phyloP scores from a whole-genome alignment of 257 asterid genomes.

The Salvia splendens region DNA sequence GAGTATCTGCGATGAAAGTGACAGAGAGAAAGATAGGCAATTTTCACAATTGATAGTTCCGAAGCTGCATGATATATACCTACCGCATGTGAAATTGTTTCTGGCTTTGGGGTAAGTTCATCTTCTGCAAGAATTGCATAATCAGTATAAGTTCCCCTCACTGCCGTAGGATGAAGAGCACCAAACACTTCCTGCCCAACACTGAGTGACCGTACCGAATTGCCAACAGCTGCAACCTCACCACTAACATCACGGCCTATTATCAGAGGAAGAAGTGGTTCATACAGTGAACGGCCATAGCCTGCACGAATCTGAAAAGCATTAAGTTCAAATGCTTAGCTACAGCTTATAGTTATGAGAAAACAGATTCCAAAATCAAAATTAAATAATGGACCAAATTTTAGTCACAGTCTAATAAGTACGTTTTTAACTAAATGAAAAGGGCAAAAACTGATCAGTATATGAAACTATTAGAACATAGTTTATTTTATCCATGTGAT shows the following conservation, averaged over 20 bases:
- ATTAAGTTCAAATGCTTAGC: conserved; percentile 10
- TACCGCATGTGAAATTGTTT: conserved; percentile 82
- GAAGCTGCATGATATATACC: conserved; percentile 32
- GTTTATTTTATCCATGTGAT: not conserved
- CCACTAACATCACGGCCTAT: conserved; percentile 98
- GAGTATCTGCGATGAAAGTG: conserved; percentile 9
- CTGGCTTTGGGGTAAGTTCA: conserved; percentile 76
- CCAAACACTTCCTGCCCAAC: conserved; percentile 97
- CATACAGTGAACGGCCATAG: conserved; percentile 91
- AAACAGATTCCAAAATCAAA: not conserved
- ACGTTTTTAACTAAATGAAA: not conserved
- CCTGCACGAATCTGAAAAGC: conserved; percentile 82
- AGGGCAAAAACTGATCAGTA: conserved; percentile 1
- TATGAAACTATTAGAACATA: not conserved
- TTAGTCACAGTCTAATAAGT: not conserved
- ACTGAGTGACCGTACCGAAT: conserved; percentile 59
- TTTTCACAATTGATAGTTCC: not conserved
- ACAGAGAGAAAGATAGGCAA: conserved; percentile 11
- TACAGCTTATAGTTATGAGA: not conserved
- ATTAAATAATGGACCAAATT: not conserved
- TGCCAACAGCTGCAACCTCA: conserved; percentile 86
- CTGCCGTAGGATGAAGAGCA: conserved; percentile 96
- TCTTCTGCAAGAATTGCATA: conserved; percentile 87
- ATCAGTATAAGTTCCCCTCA: conserved; percentile 95
- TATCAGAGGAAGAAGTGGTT: conserved; percentile 80